A percentile compares a stretch with the other conserved stretches of the same genome.
Conservation (phyloP, 2,329 filamentous ascomycete species). For the Verticillium nubilum region DNA sequence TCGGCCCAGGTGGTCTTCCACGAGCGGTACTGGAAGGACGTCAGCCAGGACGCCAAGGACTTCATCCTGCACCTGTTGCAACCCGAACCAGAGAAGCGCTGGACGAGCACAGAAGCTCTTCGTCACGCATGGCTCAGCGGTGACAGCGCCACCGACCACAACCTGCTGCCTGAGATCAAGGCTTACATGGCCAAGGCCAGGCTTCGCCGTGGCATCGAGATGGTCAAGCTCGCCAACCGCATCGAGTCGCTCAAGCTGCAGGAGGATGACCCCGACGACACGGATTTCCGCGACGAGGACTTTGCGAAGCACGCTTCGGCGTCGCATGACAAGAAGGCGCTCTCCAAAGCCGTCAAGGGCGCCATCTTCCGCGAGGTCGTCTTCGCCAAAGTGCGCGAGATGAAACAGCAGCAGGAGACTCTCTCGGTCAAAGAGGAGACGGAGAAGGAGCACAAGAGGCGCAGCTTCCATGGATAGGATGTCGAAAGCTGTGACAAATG, state of each 20-base stretch:
- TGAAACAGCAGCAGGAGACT: slow-evolving; percentile 79
- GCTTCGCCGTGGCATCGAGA: slow-evolving; percentile 87
- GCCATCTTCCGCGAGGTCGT: slow-evolving; percentile 94
- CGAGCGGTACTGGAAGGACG: slow-evolving; percentile 97
- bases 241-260: slow-evolving; percentile 93
- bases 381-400: slow-evolving; percentile 85
- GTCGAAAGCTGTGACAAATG: neutral
- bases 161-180: slow-evolving; percentile 94
- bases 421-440: slow-evolving; percentile 59
- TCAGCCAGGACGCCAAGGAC: slow-evolving; percentile 89
- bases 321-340: slow-evolving; percentile 23
- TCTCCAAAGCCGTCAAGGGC: slow-evolving; percentile 48
- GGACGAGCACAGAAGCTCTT: slow-evolving; percentile 73
- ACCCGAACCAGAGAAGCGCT: slow-evolving; percentile 69
- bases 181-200: slow-evolving; percentile 88
- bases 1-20: slow-evolving; percentile 85
- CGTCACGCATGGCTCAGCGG: slow-evolving; percentile 86
- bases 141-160: slow-evolving; percentile 88
- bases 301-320: slow-evolving; percentile 41
- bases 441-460: slow-evolving; percentile 40
- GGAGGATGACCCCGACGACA: slow-evolving; percentile 75
- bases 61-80: slow-evolving; percentile 83
- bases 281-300: slow-evolving; percentile 61
- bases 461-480: slow-evolving; percentile 20
- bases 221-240: slow-evolving; percentile 91